A percentile compares a stretch with the other conserved stretches of the same genome.
Conservation (phyloP, 2,329 filamentous ascomycete genomes). For the Penicillium sp. region DNA sequence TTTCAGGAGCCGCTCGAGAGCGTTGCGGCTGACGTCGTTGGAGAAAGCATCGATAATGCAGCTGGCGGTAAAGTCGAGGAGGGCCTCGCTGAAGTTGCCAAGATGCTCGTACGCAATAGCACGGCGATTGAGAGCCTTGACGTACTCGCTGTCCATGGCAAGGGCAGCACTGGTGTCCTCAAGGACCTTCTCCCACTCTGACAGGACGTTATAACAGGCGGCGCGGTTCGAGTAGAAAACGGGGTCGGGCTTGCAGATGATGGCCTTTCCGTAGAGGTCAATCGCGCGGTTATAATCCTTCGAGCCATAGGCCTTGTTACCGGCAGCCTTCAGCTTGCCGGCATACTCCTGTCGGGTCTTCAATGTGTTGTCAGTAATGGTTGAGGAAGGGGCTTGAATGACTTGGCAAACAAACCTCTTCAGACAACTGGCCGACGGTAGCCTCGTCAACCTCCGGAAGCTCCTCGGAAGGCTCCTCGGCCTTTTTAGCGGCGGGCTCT, state of each 20-base stretch:
- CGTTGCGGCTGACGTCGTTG: constrained; percentile 81
- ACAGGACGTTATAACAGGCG: constrained; percentile 91
- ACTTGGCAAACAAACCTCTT: constrained; percentile 40
- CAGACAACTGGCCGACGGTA: constrained; percentile 47
- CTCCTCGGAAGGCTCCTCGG: constrained; percentile 59
- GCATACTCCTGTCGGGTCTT: constrained; percentile 83
- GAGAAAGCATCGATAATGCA: constrained; percentile 98
- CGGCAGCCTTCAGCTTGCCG: constrained; percentile 86
- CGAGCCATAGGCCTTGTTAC: constrained; percentile 92
- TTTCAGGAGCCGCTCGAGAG: constrained; percentile 90
- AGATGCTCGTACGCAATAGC: constrained; percentile 96
- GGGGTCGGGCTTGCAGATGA: constrained; percentile 93
- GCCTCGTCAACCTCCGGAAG: constrained; percentile 62
- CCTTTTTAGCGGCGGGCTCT: constrained; percentile 45
- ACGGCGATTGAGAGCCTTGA: constrained; percentile 95
- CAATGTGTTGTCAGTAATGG: constrained; percentile 12
- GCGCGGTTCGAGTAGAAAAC: constrained; percentile 99
- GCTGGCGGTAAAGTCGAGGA: constrained; percentile 96
- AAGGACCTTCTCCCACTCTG: constrained; percentile 92
- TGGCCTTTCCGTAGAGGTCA: constrained; percentile 90
- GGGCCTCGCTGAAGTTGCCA: constrained; percentile 84
- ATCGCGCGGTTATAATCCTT: constrained; percentile 95
- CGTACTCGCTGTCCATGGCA: constrained; percentile 88
- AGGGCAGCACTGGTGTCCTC: constrained; percentile 95
- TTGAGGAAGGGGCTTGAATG: constrained; percentile 1